Conservation (phyloP, 2,329 filamentous ascomycete species). For the Diplodia sapinea region DNA sequence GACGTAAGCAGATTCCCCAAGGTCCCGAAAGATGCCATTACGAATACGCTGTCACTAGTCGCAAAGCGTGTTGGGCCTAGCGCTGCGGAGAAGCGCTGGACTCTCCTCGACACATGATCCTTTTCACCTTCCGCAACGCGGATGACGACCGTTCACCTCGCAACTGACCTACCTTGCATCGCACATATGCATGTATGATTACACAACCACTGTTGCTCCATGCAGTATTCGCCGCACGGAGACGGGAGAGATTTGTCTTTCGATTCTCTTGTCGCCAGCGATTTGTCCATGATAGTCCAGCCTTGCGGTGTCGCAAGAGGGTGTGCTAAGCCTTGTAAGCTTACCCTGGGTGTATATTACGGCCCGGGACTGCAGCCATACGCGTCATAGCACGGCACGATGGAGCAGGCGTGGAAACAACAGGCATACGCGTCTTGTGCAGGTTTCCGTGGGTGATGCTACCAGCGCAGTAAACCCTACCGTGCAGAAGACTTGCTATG, state of each 20-base stretch:
- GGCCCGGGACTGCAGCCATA: constrained; percentile 2
- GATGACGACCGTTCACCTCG: constrained; percentile 3
- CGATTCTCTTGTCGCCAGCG: neutral
- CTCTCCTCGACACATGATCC: constrained; percentile 34
- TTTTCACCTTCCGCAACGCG: neutral
- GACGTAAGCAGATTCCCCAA: constrained; percentile 65
- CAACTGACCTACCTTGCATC: neutral
- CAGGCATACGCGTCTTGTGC: constrained; percentile 16
- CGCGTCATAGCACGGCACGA: constrained; percentile 11
- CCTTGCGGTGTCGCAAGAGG: neutral
- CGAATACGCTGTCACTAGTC: constrained; percentile 69
- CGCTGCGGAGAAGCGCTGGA: constrained; percentile 70
- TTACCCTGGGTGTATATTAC: constrained; percentile 6
- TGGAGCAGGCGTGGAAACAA: neutral
- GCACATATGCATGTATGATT: neutral
- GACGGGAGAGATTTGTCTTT: neutral
- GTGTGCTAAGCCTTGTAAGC: constrained; percentile 28
- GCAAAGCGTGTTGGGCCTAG: constrained; percentile 68
- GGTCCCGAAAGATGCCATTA: constrained; percentile 72
- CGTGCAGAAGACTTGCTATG: neutral
- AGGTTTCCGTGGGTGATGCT: neutral
- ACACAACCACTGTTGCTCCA: constrained; percentile 2
- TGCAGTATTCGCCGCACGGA: neutral
- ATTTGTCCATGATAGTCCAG: neutral
- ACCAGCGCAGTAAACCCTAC: neutral